A percentile compares a stretch with the other conserved stretches of the same genome.
Evolutionary conservation across 148 eudicot species (phyloP).

Genomic region (Rhododendron mucronatum): DNA sequence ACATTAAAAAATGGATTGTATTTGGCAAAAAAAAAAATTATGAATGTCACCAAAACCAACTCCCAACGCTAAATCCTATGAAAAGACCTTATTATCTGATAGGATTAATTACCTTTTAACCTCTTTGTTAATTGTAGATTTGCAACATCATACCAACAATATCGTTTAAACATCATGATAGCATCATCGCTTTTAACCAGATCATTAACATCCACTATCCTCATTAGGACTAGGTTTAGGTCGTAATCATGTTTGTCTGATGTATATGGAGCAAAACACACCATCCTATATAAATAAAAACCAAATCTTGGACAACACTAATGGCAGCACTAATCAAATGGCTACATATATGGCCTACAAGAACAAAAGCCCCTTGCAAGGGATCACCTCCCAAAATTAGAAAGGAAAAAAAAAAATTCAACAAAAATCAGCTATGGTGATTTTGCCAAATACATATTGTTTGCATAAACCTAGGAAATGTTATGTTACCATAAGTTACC

Average conservation of each 20-base stretch:
- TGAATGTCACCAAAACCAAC: no score
- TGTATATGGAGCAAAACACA: neutral
- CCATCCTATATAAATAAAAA: neutral
- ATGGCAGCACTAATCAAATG: constrained; percentile 5
- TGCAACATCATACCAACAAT: neutral
- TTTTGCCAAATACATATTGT: constrained; percentile 4
- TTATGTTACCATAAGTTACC: no score
- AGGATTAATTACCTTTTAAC: no score
- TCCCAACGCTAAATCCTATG: no score
- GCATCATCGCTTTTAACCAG: constrained; percentile 6
- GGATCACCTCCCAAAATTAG: constrained; percentile 19
- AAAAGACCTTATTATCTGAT: no score
- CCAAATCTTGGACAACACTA: neutral
- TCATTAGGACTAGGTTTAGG: constrained; percentile 10
- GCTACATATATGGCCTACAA: constrained; percentile 10
- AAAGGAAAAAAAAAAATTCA: neutral
- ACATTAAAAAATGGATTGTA: neutral
- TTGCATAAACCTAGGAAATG: no score
- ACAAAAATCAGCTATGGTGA: constrained; percentile 10
- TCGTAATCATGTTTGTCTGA: constrained; percentile 24
- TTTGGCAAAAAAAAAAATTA: no score
- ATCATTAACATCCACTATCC: constrained; percentile 17
- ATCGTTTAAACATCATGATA: neutral
- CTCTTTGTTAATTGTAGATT: neutral
- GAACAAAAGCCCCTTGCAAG: neutral